Conservation (phyloP, 2,329 filamentous ascomycete genomes). For the Ceratocystis destructans region DNA sequence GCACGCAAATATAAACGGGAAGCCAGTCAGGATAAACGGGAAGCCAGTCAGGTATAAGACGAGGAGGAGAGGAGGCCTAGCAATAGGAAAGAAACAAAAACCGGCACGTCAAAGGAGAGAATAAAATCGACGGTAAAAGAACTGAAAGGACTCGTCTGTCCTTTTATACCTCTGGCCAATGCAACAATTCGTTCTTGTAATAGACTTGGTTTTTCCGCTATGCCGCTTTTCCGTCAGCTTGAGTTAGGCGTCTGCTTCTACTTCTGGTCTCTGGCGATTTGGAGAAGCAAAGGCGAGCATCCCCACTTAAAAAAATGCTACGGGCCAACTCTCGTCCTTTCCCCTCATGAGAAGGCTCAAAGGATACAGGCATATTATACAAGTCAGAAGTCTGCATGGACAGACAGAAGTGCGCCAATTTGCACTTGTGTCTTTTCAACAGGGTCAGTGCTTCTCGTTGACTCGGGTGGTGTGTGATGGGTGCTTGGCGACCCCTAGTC, state of each 20-base stretch:
- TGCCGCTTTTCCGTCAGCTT: conserved; percentile 1
- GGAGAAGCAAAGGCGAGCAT: neutral
- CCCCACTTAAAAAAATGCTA: neutral
- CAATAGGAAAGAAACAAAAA: neutral
- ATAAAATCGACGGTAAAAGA: neutral
- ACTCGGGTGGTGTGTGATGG: neutral
- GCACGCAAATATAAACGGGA: neutral
- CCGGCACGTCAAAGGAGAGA: neutral
- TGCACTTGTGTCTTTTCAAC: neutral
- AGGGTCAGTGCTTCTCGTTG: neutral
- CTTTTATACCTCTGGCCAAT: conserved; percentile 4
- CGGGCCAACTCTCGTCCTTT: neutral
- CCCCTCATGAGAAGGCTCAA: too few species aligned
- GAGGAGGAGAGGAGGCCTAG: neutral
- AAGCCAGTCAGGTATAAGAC: neutral
- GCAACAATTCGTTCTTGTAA: neutral
- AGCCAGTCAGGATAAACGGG: neutral
- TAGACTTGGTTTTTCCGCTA: neutral
- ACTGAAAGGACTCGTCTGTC: neutral
- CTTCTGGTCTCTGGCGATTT: neutral
- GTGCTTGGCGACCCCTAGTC: too few species aligned
- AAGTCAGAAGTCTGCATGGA: neutral
- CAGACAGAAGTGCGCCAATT: neutral
- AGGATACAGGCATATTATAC: neutral
- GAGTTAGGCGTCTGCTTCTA: neutral